Evolutionary conservation across 306 rosid genomes (phyloP), one percentile per base, ranked within the genome.

Genomic region (Ceratonia siliqua): DNA sequence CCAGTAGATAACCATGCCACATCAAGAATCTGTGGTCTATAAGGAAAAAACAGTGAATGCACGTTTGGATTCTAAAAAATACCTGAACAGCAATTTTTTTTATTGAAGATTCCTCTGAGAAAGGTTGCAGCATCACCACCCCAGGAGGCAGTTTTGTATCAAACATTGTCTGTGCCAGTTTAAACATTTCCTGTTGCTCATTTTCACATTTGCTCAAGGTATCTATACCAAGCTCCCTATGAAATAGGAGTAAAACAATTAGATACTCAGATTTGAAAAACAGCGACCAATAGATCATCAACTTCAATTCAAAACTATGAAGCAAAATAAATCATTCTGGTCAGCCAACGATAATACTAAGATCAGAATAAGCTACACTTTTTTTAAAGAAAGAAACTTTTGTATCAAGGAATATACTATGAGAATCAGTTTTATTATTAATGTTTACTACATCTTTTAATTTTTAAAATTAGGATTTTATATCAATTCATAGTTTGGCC

Each of bases 101-200:
- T 27, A 94, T 94, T 1, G 99, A 88, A 75, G 99, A 92, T 49
- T 90, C 99, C 21, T 94, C 99, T 0, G 96, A 72, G 73, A 94
- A 94, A 68, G 96, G 99, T 81, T 94, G 99, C 81, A 94, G 82
- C 97, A 89, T 87, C 15, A 41, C 41, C 63, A 86, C 94, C 57
- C 99, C 96, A 6, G 97, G 97, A 52, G 99, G 99, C 75, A 94
- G 72, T 68, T 84, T 92, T n/a, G 99, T 92, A 83, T 94, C 99
- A 25, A 92, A 94, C 99, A 94, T 88, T 15, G 94, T 85, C 78
- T 79, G 67, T 32, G 99, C 95, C 76, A 94, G 78, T 89, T 22
- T 91, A 42, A 94, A 41, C 84, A 94, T 0, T 83, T 94, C 99
- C 78, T 81, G 83, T 70, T 43, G 90, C 79, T 85, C 99, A 65